Base-by-base conservation (phyloP, 495 filamentous ascomycete species). In the Barbatosphaeria neglecta region DNA sequence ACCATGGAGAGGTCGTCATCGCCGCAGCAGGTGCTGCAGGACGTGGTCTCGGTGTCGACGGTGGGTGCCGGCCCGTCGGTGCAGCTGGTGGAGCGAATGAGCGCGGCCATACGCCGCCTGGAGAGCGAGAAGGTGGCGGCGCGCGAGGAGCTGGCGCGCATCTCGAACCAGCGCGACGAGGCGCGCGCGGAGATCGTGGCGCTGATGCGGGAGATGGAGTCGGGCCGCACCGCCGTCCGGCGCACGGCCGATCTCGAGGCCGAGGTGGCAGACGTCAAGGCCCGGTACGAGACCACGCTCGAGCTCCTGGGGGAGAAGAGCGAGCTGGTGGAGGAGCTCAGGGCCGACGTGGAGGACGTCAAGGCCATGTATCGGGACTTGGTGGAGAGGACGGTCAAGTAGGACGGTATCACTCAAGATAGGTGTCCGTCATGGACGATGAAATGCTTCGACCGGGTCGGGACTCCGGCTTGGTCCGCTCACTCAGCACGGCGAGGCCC, bases 251-350 rank as follows among this genome's bases (percentile, higher is more conserved):
- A 73, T 45, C 60, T 95, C 2, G 84, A 95, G 61, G 66, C 60
- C 40, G 78, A 83, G 49, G 62, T 90, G 16, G 63, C 63, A 42
- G 81, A 81, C 40, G 63, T 86, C 47, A 73, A 78, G 51, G 66
- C 75, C 52, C 70, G 90, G 53, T 95, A 96, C 59, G 79, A 90
- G 62, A 92, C 88, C 1, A 90, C 86, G 38, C 69, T 98, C 37
- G 90, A 96, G 70, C 83, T 98, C 83, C 63, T 96, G 33, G 92
- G 92, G 10, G 92, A 98, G 76, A 95, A 93, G 79, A 94, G 86
- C 58, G 92, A 97, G 73, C 65, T 80, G 59, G 88, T 94, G 13
- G 87, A 95, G 51, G 90, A 97, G 71, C 68, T 99, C 43, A 76
- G 77, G 61, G 82, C 82, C 27, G 92, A 97, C 73, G 84, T 97